Conservation (phyloP, 352 stramenopile species). For the Globisporangium nagaii region DNA sequence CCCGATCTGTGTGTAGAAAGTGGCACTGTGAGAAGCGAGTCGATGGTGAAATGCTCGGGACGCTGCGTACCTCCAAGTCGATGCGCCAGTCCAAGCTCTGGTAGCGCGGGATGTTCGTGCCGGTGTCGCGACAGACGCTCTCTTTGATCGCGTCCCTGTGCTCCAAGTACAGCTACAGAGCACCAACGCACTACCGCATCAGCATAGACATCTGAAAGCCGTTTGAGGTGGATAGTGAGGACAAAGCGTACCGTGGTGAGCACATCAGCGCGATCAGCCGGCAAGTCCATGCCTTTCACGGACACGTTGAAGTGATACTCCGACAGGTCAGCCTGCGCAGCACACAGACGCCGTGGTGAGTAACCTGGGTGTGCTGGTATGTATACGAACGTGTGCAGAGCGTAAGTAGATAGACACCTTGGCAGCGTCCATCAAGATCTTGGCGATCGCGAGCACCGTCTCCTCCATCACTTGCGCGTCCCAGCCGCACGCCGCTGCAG, state of each 20-base stretch:
- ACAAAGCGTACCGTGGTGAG: constrained; percentile 31
- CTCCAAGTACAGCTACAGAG: constrained; percentile 38
- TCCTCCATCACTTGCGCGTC: constrained; percentile 45
- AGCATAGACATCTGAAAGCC: neutral
- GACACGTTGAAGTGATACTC: constrained; percentile 32
- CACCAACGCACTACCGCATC: neutral
- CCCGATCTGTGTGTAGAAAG: too few relatives aligned
- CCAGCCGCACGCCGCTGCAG: constrained; percentile 54
- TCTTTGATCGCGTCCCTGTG: constrained; percentile 47
- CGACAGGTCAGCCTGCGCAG: constrained; percentile 35
- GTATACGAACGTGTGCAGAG: neutral
- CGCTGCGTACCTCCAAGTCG: constrained; percentile 70
- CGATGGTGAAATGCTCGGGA: too few relatives aligned
- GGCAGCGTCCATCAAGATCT: constrained; percentile 67
- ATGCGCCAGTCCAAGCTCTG: constrained; percentile 73
- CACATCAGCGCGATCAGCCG: constrained; percentile 30
- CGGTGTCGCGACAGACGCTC: constrained; percentile 33
- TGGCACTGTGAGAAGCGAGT: too few relatives aligned
- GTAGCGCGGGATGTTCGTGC: constrained; percentile 47
- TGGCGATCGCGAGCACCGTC: constrained; percentile 52
- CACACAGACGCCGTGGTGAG: neutral
- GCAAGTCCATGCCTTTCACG: constrained; percentile 41
- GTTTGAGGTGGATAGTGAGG: neutral
- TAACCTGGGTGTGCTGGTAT: too few relatives aligned
- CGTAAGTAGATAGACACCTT: constrained; percentile 26